phyloP scores from a whole-genome alignment of 805 yeast species.

The Maudiozyma turicensis region DNA sequence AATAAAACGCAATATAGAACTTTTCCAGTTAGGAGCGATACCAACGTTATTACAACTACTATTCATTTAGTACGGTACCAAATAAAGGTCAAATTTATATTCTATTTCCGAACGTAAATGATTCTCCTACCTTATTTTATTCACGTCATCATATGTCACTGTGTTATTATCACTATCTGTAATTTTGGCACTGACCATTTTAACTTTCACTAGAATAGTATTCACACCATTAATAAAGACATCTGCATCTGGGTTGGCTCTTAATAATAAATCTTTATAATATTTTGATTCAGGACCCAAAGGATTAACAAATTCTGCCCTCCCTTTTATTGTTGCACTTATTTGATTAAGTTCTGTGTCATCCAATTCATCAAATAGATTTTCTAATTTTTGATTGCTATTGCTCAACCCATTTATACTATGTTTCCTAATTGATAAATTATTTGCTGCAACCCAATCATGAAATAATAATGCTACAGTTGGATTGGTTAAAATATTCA shows the following conservation, averaged over 20 bases:
- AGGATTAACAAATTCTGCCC: conserved; percentile 44
- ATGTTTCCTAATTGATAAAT: conserved; percentile 22
- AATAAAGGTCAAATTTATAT: too few species aligned
- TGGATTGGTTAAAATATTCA: conserved; percentile 59
- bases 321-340: conserved; percentile 71
- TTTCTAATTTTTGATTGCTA: not conserved
- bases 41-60: too few species aligned
- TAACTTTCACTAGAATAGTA: conserved; percentile 57
- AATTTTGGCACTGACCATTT: conserved; percentile 56
- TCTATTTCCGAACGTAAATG: too few species aligned
- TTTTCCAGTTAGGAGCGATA: too few species aligned
- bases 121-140: not conserved
- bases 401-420: conserved; percentile 10
- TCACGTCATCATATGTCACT: conserved; percentile 13
- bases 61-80: too few species aligned
- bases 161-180: conserved; percentile 64
- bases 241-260: conserved; percentile 58
- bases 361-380: conserved; percentile 40
- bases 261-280: conserved; percentile 51
- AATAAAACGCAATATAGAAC: too few species aligned
- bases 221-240: conserved; percentile 57
- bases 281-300: conserved; percentile 44
- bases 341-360: conserved; percentile 67
- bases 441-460: conserved; percentile 72
- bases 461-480: conserved; percentile 75